These are phyloP conservation scores for Iris pallida DNA, from an alignment of 116 monocot species.

Conservation along the genomic window DNA sequence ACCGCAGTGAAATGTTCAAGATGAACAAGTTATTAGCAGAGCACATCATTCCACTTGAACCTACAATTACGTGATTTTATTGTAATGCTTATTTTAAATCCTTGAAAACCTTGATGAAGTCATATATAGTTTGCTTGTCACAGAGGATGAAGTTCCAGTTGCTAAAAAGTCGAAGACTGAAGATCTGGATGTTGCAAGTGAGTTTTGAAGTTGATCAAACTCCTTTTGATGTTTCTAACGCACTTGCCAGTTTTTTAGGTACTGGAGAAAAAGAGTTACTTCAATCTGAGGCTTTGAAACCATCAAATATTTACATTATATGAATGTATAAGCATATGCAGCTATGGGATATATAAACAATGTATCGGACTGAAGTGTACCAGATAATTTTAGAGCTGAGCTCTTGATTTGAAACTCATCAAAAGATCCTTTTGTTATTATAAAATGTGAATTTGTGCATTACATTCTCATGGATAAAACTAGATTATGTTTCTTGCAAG, in stretches of 20 bases:
- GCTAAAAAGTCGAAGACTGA: slow-evolving; percentile 52
- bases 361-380: too few relatives aligned
- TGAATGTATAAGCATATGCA: too few relatives aligned
- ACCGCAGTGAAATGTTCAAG: slow-evolving; percentile 96
- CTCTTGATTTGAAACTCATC: too few relatives aligned
- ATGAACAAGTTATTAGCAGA: slow-evolving; percentile 98
- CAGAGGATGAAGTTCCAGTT: slow-evolving; percentile 55
- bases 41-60: slow-evolving; percentile 75
- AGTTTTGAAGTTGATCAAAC: slow-evolving; percentile 6
- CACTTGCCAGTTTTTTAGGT: slow-evolving; percentile 61
- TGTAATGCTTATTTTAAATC: neutral
- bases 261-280: slow-evolving; percentile 70
- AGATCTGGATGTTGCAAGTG: slow-evolving; percentile 17
- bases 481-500: too few relatives aligned
- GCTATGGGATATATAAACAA: too few relatives aligned
- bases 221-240: slow-evolving; percentile 57
- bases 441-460: too few relatives aligned
- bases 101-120: neutral
- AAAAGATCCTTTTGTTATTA: too few relatives aligned
- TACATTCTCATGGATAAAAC: too few relatives aligned
- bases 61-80: slow-evolving; percentile 42
- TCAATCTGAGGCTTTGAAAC: slow-evolving; percentile 57
- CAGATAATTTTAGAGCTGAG: too few relatives aligned
- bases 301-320: too few relatives aligned
- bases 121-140: slow-evolving; percentile 16